Base-by-base conservation (phyloP, 805 yeast species). In the Cyberlindnera subsufficiens region DNA sequence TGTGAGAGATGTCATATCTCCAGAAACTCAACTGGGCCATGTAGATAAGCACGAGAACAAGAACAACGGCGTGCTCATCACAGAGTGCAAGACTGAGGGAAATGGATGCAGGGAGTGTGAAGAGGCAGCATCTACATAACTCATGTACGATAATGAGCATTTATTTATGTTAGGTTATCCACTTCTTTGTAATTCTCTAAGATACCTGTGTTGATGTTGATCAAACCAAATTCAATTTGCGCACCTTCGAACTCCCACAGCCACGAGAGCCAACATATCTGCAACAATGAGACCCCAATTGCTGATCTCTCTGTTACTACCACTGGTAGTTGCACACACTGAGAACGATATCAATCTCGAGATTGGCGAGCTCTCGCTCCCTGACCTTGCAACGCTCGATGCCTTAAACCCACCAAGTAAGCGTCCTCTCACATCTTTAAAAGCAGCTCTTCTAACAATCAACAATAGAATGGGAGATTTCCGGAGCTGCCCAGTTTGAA, bases 11-110 rank as follows among this genome's bases (percentile, higher is more conserved):
- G 54, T 64, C 6, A 61, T 83, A n/a, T 74, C 67, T 38, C 89
- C 88, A 0, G 67, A 62, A 0, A 64, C 67, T 11, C 56, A 64
- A 13, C 61, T 86, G 49, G 89, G 88, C 7, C 95, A 85, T 61
- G 70, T 82, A 11, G 93, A 85, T 39, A 53, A 54, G 53, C 39
- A 22, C 27, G 27, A 43, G 35, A 45, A 42, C 38, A 40, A 38
- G 35, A 47, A 51, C 45, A 45, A 46, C 13, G 58, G 59, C 2
- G 43, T 42, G 32, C 42, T 59, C 13, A 39, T 47, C 3, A 22
- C 27, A 2, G 27, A 22, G 30, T 8, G 39, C 5, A 39, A 38
- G 11, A 14, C 40, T 14, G 38, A 29, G 15, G 13, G 25, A 6
- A 43, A 32, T 4, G 54, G 43, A 20, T 52, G 57, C 30, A 30